Percentiles rank a stretch among this genome's conserved stretches.
These are phyloP conservation scores for Striga asiatica DNA, from an alignment of 257 asterid species.

Conservation along the genomic window DNA sequence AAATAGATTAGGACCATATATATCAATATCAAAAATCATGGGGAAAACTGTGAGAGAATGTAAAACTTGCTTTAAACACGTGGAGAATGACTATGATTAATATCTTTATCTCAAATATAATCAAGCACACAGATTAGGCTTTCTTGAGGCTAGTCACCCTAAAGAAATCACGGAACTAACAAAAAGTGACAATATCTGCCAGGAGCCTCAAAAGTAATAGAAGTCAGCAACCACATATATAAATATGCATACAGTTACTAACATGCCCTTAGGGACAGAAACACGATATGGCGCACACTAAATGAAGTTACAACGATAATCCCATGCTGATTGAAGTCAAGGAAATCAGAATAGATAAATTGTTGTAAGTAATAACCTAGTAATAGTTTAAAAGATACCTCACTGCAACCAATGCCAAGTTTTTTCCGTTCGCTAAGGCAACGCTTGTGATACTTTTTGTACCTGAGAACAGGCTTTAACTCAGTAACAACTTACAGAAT, in stretches of 20 bases:
- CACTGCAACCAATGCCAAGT: conserved; percentile 74
- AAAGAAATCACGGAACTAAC: too few relatives aligned
- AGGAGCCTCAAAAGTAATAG: too few relatives aligned
- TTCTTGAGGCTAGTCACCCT: too few relatives aligned
- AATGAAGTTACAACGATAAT: neutral
- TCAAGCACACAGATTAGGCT: too few relatives aligned
- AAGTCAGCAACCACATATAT: neutral
- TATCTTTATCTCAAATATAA: neutral
- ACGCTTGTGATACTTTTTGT: conserved; percentile 67
- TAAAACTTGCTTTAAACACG: neutral
- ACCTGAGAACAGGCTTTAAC: conserved; percentile 33
- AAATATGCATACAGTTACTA: neutral
- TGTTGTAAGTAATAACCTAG: neutral
- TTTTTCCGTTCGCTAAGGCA: conserved; percentile 70
- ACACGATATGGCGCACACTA: too few relatives aligned
- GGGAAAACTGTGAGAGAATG: neutral
- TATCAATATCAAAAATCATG: conserved; percentile 5
- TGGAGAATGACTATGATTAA: neutral
- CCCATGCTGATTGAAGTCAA: neutral
- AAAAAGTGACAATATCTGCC: too few relatives aligned
- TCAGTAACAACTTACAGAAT: conserved; percentile 10
- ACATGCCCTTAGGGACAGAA: too few relatives aligned
- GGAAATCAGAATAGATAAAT: neutral
- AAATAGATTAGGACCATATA: neutral
- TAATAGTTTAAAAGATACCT: conserved; percentile 33